Base-by-base conservation (phyloP, 805 yeast genomes). In the Zygosaccharomyces siamensis region DNA sequence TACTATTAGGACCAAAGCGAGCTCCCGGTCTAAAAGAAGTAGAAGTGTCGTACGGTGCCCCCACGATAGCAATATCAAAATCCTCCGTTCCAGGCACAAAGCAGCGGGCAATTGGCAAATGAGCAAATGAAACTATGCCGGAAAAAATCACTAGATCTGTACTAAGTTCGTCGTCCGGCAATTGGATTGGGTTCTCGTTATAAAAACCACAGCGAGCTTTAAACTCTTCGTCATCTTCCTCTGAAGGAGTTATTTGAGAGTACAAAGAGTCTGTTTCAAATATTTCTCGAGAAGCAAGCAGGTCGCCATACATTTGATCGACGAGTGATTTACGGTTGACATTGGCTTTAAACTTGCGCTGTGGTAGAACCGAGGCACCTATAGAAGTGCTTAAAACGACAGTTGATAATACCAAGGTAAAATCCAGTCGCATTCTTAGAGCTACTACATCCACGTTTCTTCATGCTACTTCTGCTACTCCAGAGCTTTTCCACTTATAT, bases 31-130 rank as follows among this genome's bases (percentile, higher is more conserved):
- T 61, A 57, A 68, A 79, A 0, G 80, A 73, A 1, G 74, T 77
- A 1, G 82, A 81, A 0, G 81, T 75, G 55, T 79, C 84, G 51
- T 77, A 79, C 0, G 82, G 83, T 1, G 82, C 81, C 2, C 83
- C 83, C 10, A 78, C 74, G 24, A 79, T 73, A 2, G 83, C 83
- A 37, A 79, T 73, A 55, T 79, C 84, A 11, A 66, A 54, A 23
- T 55, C 51, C 12, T 46, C 35, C 21, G 33, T 16, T 14, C 38
- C 36, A 7, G 48, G 43, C 26, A 36, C 46, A 37, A 55, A 55
- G 39, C 58, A 55, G 12, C 47, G 50, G 7, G 49, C 51, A n/a
- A 47, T 38, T 5, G 53, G 55, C 8, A 49, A 30, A 24, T 51
- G 55, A 26, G 55, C 56, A 47, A 55, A 55, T 7, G 50, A 40